These are phyloP conservation scores for Amylostereum chailletii DNA, from an alignment of 1,284 basidiomycete genomes.

Conservation along the genomic window DNA sequence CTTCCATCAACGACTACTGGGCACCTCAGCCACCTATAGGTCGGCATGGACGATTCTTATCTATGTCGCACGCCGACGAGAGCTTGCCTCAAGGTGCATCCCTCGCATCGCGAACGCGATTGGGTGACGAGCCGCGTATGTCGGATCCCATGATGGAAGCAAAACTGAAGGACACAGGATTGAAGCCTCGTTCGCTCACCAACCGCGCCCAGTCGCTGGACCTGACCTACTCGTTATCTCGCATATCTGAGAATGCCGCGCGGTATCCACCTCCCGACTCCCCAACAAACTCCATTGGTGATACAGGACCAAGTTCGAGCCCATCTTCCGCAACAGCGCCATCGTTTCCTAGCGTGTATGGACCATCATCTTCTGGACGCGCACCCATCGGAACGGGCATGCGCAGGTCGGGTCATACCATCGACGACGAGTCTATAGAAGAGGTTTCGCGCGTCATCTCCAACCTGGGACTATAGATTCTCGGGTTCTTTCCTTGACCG, in stretches of 20 bases:
- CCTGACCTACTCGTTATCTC: conserved; percentile 67
- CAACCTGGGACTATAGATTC: conserved; percentile 57
- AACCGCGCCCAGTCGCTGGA: conserved; percentile 79
- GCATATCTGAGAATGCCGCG: conserved; percentile 61
- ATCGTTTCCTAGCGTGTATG: conserved; percentile 77
- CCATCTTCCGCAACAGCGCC: conserved; percentile 67
- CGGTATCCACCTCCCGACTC: conserved; percentile 62
- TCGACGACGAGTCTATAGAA: conserved; percentile 57
- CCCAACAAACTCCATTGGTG: conserved; percentile 64
- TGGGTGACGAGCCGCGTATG: conserved; percentile 76
- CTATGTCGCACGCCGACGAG: conserved; percentile 16
- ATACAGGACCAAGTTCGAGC: conserved; percentile 56
- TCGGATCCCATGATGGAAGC: conserved; percentile 85
- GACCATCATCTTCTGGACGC: conserved; percentile 40
- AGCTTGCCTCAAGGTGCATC: conserved; percentile 44
- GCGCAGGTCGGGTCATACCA: conserved; percentile 33
- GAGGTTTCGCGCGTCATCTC: conserved; percentile 74
- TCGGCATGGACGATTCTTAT: conserved; percentile 20
- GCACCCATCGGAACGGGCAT: conserved; percentile 32
- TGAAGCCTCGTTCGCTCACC: conserved; percentile 66
- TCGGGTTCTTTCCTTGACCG: neutral
- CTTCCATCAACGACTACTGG: conserved; percentile 55
- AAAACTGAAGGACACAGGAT: conserved; percentile 71
- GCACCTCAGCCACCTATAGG: conserved; percentile 72
- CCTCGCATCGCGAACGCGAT: conserved; percentile 52